These are phyloP conservation scores for Helianthus tuberosus DNA, from an alignment of 129 eudicot species.

Conservation along the genomic window DNA sequence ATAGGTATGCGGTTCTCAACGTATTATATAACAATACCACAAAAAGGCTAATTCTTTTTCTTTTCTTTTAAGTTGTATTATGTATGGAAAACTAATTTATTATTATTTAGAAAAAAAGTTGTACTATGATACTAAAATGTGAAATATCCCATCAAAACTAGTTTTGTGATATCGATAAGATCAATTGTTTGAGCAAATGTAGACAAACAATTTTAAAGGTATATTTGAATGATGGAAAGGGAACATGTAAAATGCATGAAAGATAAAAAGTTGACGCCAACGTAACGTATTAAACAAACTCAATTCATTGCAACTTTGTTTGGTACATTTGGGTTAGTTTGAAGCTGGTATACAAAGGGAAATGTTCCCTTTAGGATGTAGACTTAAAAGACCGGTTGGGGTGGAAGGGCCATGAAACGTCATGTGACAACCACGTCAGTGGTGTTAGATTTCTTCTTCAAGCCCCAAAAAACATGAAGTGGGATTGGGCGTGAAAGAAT, in stretches of 20 bases:
- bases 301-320: not conserved
- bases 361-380: slow-evolving; percentile 21
- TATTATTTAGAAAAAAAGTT: too few species aligned
- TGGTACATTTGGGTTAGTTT: slow-evolving; percentile 26
- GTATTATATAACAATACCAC: too few species aligned
- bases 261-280: not conserved
- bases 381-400: not conserved
- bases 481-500: too few species aligned
- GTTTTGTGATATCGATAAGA: not conserved
- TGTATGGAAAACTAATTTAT: too few species aligned
- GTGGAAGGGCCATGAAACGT: slow-evolving; percentile 6
- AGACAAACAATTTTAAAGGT: not conserved
- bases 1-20: too few species aligned
- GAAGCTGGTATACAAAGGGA: slow-evolving; percentile 26
- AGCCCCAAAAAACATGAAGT: too few species aligned
- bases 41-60: too few species aligned
- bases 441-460: too few species aligned
- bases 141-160: not conserved
- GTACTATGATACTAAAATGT: too few species aligned
- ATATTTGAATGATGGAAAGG: not conserved
- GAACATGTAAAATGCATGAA: not conserved
- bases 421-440: too few species aligned
- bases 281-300: not conserved
- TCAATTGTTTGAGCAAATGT: not conserved
- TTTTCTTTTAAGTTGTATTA: too few species aligned